Conservation (phyloP, 345 rosid genomes). For the Syzygium oleosum region DNA sequence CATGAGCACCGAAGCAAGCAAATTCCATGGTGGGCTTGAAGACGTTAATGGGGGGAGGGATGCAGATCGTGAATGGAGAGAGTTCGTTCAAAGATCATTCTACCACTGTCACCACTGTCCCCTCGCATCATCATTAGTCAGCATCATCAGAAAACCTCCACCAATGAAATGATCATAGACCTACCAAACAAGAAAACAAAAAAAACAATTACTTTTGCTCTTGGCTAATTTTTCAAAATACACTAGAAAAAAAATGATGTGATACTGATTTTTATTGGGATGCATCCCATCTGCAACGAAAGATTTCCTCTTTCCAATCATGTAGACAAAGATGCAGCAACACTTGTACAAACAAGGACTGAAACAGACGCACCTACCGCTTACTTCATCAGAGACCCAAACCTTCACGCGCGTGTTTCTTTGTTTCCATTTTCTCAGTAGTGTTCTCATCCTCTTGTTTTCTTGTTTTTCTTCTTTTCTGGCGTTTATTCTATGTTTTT, state of each 20-base stretch:
- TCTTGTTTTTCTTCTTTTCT: neutral
- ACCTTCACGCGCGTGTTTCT: neutral
- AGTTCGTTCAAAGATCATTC: neutral
- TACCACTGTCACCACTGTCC: neutral
- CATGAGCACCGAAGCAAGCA: slow-evolving; percentile 2
- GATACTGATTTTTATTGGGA: neutral
- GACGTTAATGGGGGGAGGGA: neutral
- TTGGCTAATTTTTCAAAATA: neutral
- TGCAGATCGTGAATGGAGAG: neutral
- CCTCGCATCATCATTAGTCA: slow-evolving; percentile 9
- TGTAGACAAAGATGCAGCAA: neutral
- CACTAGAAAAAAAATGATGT: neutral
- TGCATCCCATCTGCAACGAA: neutral
- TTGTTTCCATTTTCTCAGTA: neutral
- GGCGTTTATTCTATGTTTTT: neutral
- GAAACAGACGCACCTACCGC: neutral
- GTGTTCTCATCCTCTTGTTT: neutral
- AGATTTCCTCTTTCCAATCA: neutral
- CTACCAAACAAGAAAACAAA: neutral
- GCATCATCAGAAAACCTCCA: slow-evolving; percentile 1
- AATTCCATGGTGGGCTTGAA: neutral
- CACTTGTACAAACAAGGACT: neutral
- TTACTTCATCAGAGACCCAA: neutral
- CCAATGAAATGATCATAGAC: neutral
- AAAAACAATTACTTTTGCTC: neutral